Percentiles rank a stretch among this genome's conserved stretches.
phyloP scores from a whole-genome alignment of 2,329 filamentous ascomycete genomes.

The Leptographium lundbergii region DNA sequence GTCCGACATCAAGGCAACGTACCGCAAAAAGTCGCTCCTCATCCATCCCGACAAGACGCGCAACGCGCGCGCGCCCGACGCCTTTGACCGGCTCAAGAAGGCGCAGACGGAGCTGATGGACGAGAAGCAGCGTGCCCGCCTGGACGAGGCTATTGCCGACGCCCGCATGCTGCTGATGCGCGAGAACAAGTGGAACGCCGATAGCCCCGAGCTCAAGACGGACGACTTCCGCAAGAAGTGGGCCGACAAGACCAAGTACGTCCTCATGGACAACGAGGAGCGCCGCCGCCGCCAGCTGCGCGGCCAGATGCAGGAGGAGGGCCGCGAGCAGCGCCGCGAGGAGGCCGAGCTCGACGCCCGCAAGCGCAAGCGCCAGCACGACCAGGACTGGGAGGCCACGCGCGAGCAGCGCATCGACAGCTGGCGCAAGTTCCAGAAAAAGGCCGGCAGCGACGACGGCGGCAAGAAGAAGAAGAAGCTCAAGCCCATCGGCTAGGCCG shows the following conservation, averaged over 20 bases:
- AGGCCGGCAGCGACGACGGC: slow-evolving; percentile 23
- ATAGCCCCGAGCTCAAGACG: slow-evolving; percentile 76
- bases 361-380: slow-evolving; percentile 81
- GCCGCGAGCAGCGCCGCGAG: slow-evolving; percentile 70
- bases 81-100: slow-evolving; percentile 93
- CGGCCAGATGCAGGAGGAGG: slow-evolving; percentile 93
- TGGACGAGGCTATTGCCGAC: slow-evolving; percentile 93
- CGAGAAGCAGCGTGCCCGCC: slow-evolving; percentile 73
- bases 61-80: slow-evolving; percentile 82
- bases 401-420: slow-evolving; percentile 83
- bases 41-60: slow-evolving; percentile 98
- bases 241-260: slow-evolving; percentile 79
- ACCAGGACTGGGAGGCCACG: slow-evolving; percentile 90
- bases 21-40: slow-evolving; percentile 95
- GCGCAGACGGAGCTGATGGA: slow-evolving; percentile 85
- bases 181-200: slow-evolving; percentile 83
- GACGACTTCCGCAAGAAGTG: slow-evolving; percentile 73
- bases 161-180: slow-evolving; percentile 90
- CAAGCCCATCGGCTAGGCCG: slow-evolving; percentile 45
- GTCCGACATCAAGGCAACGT: slow-evolving; percentile 86
- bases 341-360: slow-evolving; percentile 74
- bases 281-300: slow-evolving; percentile 74
- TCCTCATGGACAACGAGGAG: slow-evolving; percentile 87
- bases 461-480: slow-evolving; percentile 56
- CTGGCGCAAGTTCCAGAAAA: slow-evolving; percentile 87